These are phyloP conservation scores for Saksenaea oblongispora DNA, from an alignment of 371 early-diverging fungal species.

Conservation along the genomic window DNA sequence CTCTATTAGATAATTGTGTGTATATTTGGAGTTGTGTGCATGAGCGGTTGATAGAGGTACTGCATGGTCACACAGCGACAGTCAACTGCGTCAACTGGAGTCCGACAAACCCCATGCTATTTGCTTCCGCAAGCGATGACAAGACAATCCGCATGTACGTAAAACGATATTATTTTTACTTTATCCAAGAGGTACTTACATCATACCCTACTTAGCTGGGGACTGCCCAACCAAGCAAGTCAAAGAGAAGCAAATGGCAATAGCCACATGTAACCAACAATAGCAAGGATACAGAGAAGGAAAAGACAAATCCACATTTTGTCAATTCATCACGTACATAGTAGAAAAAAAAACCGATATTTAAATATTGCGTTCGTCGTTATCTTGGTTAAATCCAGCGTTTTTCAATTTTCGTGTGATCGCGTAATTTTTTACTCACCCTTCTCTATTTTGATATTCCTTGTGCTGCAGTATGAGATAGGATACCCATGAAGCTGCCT, in stretches of 20 bases:
- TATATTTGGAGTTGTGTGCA: slow-evolving; percentile 82
- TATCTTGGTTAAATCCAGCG: too few species aligned
- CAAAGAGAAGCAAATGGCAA: not conserved
- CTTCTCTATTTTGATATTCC: too few species aligned
- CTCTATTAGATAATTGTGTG: slow-evolving; percentile 57
- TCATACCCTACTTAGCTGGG: slow-evolving; percentile 3
- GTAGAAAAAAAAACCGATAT: not conserved
- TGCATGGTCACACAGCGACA: slow-evolving; percentile 69
- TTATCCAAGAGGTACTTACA: slow-evolving; percentile 22
- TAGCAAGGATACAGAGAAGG: not conserved
- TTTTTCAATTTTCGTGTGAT: too few species aligned
- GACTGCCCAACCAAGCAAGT: not conserved
- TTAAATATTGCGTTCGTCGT: too few species aligned
- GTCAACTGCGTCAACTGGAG: slow-evolving; percentile 84
- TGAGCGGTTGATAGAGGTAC: slow-evolving; percentile 60
- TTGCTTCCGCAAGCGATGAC: slow-evolving; percentile 91
- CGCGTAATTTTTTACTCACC: too few species aligned
- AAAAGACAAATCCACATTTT: not conserved
- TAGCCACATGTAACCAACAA: not conserved
- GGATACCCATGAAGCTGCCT: too few species aligned
- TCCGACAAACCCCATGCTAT: slow-evolving; percentile 48
- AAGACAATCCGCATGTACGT: slow-evolving; percentile 76
- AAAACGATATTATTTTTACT: not conserved
- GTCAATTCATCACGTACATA: not conserved
- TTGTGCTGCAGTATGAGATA: too few species aligned